These are phyloP conservation scores for Blastocystis sp. DNA, from an alignment of 352 stramenopile genomes.

Conservation along the genomic window DNA sequence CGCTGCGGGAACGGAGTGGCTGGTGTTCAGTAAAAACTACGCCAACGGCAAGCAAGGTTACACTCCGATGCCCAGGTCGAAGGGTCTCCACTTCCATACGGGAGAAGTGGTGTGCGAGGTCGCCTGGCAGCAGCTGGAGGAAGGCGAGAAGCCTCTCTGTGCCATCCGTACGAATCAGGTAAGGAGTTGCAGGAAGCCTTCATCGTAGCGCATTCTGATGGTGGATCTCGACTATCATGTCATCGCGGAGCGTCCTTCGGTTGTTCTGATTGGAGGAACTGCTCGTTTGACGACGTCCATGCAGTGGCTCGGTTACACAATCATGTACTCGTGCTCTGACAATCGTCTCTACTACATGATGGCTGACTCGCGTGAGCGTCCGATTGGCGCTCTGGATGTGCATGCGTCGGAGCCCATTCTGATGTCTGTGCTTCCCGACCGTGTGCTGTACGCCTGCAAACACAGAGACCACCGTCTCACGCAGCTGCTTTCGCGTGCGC, in stretches of 20 bases:
- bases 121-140: conserved; percentile 47
- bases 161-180: conserved; percentile 56
- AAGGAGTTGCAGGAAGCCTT: neutral
- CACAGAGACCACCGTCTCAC: conserved; percentile 52
- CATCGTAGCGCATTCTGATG: conserved; percentile 34
- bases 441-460: conserved; percentile 54
- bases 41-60: conserved; percentile 2
- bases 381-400: conserved; percentile 49
- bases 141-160: conserved; percentile 16
- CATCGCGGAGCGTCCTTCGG: conserved; percentile 22
- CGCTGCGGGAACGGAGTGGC: conserved; percentile 14
- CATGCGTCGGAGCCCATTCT: conserved; percentile 49
- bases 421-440: conserved; percentile 51
- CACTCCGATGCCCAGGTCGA: conserved; percentile 16
- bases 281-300: conserved; percentile 53
- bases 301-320: conserved; percentile 53
- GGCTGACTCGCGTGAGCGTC: conserved; percentile 42
- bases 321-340: conserved; percentile 53
- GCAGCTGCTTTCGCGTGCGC: conserved; percentile 41
- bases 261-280: conserved; percentile 55
- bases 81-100: conserved; percentile 35
- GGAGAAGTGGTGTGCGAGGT: conserved; percentile 48
- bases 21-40: conserved; percentile 27
- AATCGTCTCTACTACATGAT: conserved; percentile 58
- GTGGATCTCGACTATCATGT: conserved; percentile 38